Conservation (phyloP, 2,329 filamentous ascomycete species). For the Orbilia quercus region DNA sequence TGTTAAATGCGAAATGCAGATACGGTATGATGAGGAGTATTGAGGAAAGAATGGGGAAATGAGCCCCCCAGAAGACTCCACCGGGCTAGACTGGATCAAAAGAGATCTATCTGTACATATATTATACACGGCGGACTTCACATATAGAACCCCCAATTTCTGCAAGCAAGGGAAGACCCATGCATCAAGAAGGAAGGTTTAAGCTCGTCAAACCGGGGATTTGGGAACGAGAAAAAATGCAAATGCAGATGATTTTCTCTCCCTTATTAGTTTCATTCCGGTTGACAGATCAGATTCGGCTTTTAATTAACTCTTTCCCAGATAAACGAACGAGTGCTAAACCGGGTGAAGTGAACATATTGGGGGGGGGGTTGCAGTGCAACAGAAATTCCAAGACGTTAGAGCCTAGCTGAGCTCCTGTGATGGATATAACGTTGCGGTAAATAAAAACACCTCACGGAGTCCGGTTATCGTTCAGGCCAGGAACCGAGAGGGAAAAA, state of each 20-base stretch:
- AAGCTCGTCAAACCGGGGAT: neutral
- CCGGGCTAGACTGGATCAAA: slow-evolving; percentile 28
- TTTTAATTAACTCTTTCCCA: neutral
- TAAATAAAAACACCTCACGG: slow-evolving; percentile 41
- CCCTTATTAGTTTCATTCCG: neutral
- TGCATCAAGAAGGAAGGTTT: neutral
- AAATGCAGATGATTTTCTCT: neutral
- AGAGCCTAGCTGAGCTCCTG: neutral
- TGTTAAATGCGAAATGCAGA: slow-evolving; percentile 49
- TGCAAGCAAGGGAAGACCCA: slow-evolving; percentile 20
- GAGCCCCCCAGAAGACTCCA: slow-evolving; percentile 16
- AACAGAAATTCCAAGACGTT: slow-evolving; percentile 19
- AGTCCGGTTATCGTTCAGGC: too few relatives aligned
- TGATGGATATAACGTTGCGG: slow-evolving; percentile 10
- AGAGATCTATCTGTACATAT: neutral
- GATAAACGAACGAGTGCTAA: neutral
- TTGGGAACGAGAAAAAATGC: neutral
- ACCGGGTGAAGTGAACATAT: slow-evolving; percentile 19
- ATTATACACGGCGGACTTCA: too few relatives aligned
- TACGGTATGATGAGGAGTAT: slow-evolving; percentile 48
- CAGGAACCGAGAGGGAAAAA: neutral
- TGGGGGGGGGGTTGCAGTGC: too few relatives aligned
- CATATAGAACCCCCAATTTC: neutral
- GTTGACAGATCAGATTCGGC: neutral
- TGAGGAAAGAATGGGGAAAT: slow-evolving; percentile 31